phyloP scores from a whole-genome alignment of 306 rosid genomes.

The Medicago ruthenica region DNA sequence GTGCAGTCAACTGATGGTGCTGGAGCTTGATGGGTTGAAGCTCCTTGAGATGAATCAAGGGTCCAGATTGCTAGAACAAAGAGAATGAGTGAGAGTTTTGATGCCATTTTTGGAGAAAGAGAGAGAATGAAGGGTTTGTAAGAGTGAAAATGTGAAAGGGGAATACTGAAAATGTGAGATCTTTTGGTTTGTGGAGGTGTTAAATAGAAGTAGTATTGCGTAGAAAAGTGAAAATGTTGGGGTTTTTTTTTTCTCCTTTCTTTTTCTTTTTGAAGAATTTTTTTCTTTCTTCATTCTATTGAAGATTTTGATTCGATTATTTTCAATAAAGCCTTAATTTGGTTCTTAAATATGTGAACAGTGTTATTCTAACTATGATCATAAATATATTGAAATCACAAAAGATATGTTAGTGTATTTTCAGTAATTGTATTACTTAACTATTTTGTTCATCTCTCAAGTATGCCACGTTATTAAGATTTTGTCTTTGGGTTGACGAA shows the following conservation, averaged over 20 bases:
- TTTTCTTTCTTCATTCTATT: no score
- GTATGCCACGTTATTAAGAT: no score
- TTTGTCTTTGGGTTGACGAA: no score
- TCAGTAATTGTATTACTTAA: no score
- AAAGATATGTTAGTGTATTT: no score
- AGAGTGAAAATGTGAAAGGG: background rate
- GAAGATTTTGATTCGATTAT: no score
- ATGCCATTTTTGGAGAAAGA: constrained; percentile 48
- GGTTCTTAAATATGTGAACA: no score
- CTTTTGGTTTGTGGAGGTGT: constrained; percentile 18
- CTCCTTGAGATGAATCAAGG: constrained; percentile 23
- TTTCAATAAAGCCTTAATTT: no score
- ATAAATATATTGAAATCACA: no score
- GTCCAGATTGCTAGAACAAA: constrained; percentile 34
- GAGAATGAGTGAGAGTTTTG: constrained; percentile 37
- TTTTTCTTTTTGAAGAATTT: no score
- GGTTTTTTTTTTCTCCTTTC: background rate
- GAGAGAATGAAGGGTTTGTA: background rate
- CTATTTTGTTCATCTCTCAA: no score
- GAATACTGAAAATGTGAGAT: background rate
- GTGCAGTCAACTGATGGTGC: constrained; percentile 83
- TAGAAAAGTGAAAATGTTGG: background rate
- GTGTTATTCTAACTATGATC: no score
- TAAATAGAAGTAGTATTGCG: constrained; percentile 28
- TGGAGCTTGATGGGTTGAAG: constrained; percentile 57